These are phyloP conservation scores for Tetrapisispora namnaoensis DNA, from an alignment of 805 yeast species.

Conservation along the genomic window DNA sequence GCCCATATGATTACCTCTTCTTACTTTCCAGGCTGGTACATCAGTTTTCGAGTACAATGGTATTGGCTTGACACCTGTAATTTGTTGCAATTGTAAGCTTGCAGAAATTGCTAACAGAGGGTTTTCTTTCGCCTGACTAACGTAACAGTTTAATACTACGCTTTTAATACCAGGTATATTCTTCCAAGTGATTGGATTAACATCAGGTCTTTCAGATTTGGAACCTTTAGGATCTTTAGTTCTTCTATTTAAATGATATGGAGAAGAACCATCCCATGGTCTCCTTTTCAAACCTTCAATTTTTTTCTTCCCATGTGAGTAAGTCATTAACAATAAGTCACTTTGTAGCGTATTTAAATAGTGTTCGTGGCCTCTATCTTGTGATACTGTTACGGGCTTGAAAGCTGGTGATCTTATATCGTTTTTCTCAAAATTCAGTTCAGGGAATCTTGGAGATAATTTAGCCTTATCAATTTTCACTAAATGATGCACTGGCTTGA, in stretches of 20 bases:
- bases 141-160: slow-evolving; percentile 70
- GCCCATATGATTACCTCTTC: slow-evolving; percentile 87
- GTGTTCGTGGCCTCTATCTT: slow-evolving; percentile 72
- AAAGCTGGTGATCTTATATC: slow-evolving; percentile 74
- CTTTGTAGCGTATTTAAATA: slow-evolving; percentile 63
- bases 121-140: slow-evolving; percentile 57
- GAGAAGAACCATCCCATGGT: slow-evolving; percentile 79
- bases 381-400: slow-evolving; percentile 64
- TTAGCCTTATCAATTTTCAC: slow-evolving; percentile 65
- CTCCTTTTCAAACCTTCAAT: slow-evolving; percentile 60
- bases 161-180: slow-evolving; percentile 65
- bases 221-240: slow-evolving; percentile 67
- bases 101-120: slow-evolving; percentile 69
- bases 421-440: slow-evolving; percentile 52
- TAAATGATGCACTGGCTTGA: slow-evolving; percentile 86
- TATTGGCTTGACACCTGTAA: slow-evolving; percentile 82
- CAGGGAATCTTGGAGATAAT: slow-evolving; percentile 67
- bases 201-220: slow-evolving; percentile 62
- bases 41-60: slow-evolving; percentile 66
- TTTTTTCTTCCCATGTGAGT: slow-evolving; percentile 52
- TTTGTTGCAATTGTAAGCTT: slow-evolving; percentile 74
- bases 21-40: slow-evolving; percentile 75
- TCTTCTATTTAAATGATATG: slow-evolving; percentile 81
- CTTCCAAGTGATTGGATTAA: slow-evolving; percentile 52
- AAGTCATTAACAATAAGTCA: slow-evolving; percentile 70